Evolutionary conservation across 352 stramenopile species (phyloP), one percentile per base, ranked within the genome.

Genomic region (Phytophthora cactorum): DNA sequence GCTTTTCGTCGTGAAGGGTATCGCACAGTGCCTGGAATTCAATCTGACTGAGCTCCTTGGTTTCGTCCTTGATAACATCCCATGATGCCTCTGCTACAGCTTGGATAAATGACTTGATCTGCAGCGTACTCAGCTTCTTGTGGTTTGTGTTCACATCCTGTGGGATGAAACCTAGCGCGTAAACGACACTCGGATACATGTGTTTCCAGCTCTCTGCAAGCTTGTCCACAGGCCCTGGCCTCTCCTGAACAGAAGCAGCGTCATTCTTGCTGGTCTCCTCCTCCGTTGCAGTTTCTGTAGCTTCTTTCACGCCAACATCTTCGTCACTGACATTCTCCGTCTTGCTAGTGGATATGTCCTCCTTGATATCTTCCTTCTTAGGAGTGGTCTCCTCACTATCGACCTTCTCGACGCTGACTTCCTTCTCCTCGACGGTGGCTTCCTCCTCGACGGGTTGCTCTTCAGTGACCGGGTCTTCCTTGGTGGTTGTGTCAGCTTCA

Each of bases 81-180:
- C 78, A 91, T 10, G 80, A 80, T 34, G 81, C 85, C 49, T 96
- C 83, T 5, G 84, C 86, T 5, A 89, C 63, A 2, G 84, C 82
- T 58, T 96, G 84, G 46, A 93, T 92, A 29, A 94, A 88, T n/a
- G 88, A 89, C 68, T 94, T 96, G 60, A 93, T 81, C 56, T 96
- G 88, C 11, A 96, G 56, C 5, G 84, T 93, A 60, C 88, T 96
- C 31, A 93, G 67, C 54, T 90, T 91, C 54, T 88, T 85, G 52
- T 85, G 74, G 22, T 67, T 76, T 28, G 59, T 63, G 4, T 72
- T 67, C 10, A 76, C 52, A 10, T 86, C 58, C 8, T 73, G 59
- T 8, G 82, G 83, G 12, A 89, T 74, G 58, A 90, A 96, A 12
- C 84, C 85, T 7, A 96, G 69, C 1, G 80, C 51, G 60, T 94